A percentile compares a stretch with the other conserved stretches of the same genome.
These are phyloP conservation scores for Aspergillus ibericus DNA, from an alignment of 2,329 filamentous ascomycete genomes.

Conservation along the genomic window DNA sequence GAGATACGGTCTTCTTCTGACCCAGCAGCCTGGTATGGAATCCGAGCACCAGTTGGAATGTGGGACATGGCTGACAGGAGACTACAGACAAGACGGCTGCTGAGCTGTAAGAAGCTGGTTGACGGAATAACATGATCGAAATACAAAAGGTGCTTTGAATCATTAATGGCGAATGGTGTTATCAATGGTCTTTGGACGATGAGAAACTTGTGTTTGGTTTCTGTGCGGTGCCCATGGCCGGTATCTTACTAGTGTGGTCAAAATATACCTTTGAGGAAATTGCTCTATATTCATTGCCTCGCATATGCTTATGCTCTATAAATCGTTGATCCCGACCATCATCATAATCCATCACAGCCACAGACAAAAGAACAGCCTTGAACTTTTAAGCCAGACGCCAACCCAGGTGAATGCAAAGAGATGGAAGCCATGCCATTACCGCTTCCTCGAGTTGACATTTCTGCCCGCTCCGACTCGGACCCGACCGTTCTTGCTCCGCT, in stretches of 20 bases:
- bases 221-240: constrained; percentile 9
- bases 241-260: neutral
- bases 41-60: neutral
- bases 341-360: constrained; percentile 13
- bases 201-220: constrained; percentile 22
- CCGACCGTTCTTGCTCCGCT: constrained; percentile 65
- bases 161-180: constrained; percentile 43
- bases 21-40: constrained; percentile 64
- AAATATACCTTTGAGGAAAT: constrained; percentile 5
- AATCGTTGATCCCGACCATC: constrained; percentile 9
- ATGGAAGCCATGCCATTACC: constrained; percentile 27
- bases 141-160: constrained; percentile 29
- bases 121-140: constrained; percentile 19
- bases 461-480: constrained; percentile 81
- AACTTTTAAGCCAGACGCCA: constrained; percentile 27
- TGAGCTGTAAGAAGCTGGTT: constrained; percentile 31
- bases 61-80: neutral
- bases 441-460: constrained; percentile 76
- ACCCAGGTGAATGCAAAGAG: constrained; percentile 16
- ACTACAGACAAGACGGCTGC: constrained; percentile 29
- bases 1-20: constrained; percentile 83
- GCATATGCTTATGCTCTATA: constrained; percentile 15
- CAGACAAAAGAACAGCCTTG: constrained; percentile 6
- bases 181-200: constrained; percentile 30
- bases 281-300: constrained; percentile 14